Conservation (phyloP, 2,329 filamentous ascomycete genomes). For the Byssothecium circinans region DNA sequence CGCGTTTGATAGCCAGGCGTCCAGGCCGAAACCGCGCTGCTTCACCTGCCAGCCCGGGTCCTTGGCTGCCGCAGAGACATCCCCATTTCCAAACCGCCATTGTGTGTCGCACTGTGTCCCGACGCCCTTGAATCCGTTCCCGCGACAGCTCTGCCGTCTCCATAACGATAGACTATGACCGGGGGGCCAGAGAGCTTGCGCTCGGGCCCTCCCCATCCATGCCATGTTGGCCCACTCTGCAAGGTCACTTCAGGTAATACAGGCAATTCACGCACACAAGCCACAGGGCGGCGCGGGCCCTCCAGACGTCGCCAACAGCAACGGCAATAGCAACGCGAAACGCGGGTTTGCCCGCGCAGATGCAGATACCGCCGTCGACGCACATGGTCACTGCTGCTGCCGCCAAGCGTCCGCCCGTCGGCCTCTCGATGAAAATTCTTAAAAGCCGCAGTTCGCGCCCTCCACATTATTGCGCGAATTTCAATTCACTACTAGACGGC, state of each 20-base stretch:
- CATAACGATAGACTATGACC: not conserved
- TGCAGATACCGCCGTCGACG: no score
- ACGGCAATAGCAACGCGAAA: constrained; percentile 2
- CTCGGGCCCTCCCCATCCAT: not conserved
- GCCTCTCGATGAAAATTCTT: constrained; percentile 6
- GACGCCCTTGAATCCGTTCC: no score
- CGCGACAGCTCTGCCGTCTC: not conserved
- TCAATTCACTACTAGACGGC: not conserved
- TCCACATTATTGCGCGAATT: constrained; percentile 17
- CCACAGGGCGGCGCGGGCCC: not conserved
- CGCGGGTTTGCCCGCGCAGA: constrained; percentile 17
- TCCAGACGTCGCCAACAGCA: constrained; percentile 1
- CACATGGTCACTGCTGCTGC: not conserved
- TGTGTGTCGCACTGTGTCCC: no score
- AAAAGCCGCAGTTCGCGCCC: constrained; percentile 14
- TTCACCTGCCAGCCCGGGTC: not conserved
- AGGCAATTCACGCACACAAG: not conserved
- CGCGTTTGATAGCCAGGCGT: not conserved
- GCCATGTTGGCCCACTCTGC: no score
- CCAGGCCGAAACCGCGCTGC: not conserved
- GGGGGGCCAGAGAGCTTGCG: constrained; percentile 8
- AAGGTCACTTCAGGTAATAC: no score
- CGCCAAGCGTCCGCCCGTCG: not conserved
- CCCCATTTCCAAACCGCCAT: constrained; percentile 12
- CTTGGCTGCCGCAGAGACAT: constrained; percentile 11